Evolutionary conservation across 768 basidiomycete species (phyloP).

Genomic region (Gloeophyllum trabeum): DNA sequence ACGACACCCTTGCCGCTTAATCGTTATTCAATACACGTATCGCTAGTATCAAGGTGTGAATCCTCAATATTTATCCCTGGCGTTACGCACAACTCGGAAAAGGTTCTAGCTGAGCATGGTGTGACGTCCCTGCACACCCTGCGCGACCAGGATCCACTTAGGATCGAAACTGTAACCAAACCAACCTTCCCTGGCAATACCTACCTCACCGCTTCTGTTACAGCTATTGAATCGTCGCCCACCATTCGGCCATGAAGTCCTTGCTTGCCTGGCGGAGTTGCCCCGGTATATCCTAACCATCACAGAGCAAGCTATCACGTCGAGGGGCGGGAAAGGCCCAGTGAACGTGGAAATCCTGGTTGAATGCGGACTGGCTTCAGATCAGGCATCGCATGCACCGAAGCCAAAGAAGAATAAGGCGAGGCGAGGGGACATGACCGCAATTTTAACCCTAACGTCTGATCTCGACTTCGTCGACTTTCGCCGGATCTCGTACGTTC

Average conservation of each 20-base stretch:
- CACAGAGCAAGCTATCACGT: conserved; percentile 29
- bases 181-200: background rate
- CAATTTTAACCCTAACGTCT: conserved; percentile 65
- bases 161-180: conserved; percentile 47
- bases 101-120: conserved; percentile 70
- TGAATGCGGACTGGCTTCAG: conserved; percentile 38
- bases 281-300: conserved; percentile 53
- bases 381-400: conserved; percentile 18
- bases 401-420: conserved; percentile 33
- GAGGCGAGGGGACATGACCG: conserved; percentile 46
- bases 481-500: conserved; percentile 58
- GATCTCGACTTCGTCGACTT: conserved; percentile 71
- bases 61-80: background rate
- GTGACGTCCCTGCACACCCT: conserved; percentile 52
- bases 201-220: background rate
- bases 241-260: conserved; percentile 64
- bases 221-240: conserved; percentile 69
- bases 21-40: too few species aligned
- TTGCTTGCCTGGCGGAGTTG: conserved; percentile 48
- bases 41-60: too few species aligned
- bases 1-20: too few species aligned
- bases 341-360: conserved; percentile 48
- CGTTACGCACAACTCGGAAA: background rate
- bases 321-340: conserved; percentile 33
- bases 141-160: conserved; percentile 40